Percentiles rank a stretch among this genome's conserved stretches.
These are phyloP conservation scores for Yamadazyma conglobata DNA, from an alignment of 1,139 yeast species.

Conservation along the genomic window DNA sequence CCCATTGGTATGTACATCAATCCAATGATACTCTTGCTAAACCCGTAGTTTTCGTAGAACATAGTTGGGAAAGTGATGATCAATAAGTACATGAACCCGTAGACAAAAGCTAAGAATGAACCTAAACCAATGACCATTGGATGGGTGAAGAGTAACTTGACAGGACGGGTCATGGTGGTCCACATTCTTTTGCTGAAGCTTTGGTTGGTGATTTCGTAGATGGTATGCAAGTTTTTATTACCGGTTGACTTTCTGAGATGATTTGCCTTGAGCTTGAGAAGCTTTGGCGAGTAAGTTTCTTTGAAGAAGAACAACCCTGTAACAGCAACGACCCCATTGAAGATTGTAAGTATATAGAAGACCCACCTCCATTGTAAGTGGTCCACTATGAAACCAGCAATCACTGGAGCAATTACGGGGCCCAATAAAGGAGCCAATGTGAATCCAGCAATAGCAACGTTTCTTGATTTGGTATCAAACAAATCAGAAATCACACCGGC, in stretches of 20 bases:
- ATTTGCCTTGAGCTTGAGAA: conserved; percentile 31
- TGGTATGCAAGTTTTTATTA: conserved; percentile 38
- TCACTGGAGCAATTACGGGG: conserved; percentile 58
- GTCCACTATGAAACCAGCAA: conserved; percentile 55
- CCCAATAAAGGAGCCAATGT: conserved; percentile 51
- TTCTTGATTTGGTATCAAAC: conserved; percentile 37
- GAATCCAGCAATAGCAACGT: conserved; percentile 40
- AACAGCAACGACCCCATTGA: conserved; percentile 39
- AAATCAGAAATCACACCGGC: conserved; percentile 42
- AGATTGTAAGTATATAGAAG: conserved; percentile 38
- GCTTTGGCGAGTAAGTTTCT: conserved; percentile 41
- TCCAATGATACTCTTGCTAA: conserved; percentile 31
- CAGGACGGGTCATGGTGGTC: conserved; percentile 37
- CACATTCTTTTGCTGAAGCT: conserved; percentile 28
- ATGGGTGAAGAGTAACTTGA: conserved; percentile 39
- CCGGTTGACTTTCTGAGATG: conserved; percentile 34
- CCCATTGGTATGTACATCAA: conserved; percentile 48
- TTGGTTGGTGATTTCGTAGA: conserved; percentile 41
- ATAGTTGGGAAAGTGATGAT: conserved; percentile 43
- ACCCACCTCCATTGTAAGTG: conserved; percentile 45
- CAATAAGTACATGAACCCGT: conserved; percentile 47
- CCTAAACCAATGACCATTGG: conserved; percentile 47
- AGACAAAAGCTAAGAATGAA: conserved; percentile 44
- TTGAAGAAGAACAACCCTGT: conserved; percentile 32
- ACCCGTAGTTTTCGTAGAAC: conserved; percentile 33